Percentiles rank a stretch among this genome's conserved stretches.
These are phyloP conservation scores for Leptographium lundbergii DNA, from an alignment of 2,329 filamentous ascomycete species.

Conservation along the genomic window DNA sequence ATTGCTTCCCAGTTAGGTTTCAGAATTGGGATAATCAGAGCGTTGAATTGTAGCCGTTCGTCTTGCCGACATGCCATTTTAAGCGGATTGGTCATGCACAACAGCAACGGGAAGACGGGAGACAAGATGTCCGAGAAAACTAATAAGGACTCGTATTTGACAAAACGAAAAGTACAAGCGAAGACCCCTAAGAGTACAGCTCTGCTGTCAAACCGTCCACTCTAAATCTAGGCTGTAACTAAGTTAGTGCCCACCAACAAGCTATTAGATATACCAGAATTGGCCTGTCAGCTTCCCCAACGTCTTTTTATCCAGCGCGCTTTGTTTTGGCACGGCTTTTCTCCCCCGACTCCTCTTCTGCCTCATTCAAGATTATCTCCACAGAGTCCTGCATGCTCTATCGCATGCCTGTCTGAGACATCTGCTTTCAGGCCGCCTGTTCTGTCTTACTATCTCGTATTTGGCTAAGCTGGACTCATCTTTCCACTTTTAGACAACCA, in stretches of 20 bases:
- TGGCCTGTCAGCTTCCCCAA: background rate
- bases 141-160: too few species aligned
- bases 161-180: too few species aligned
- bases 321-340: background rate
- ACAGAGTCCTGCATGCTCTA: background rate
- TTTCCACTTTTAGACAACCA: background rate
- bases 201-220: background rate
- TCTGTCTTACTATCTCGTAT: background rate
- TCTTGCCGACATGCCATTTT: background rate
- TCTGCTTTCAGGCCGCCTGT: background rate
- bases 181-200: too few species aligned
- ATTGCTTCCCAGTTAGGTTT: background rate
- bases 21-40: too few species aligned
- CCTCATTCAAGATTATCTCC: background rate
- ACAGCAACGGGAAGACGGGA: too few species aligned
- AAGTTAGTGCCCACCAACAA: background rate
- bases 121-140: too few species aligned
- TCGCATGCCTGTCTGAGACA: background rate
- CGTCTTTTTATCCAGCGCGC: background rate
- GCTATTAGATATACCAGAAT: background rate
- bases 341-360: background rate
- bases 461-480: background rate
- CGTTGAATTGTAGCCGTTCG: background rate
- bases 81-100: too few species aligned
- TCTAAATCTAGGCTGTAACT: background rate